These are phyloP conservation scores for Amoeboaphelidium protococcarum DNA, from an alignment of 371 early-diverging fungal species.

Conservation along the genomic window DNA sequence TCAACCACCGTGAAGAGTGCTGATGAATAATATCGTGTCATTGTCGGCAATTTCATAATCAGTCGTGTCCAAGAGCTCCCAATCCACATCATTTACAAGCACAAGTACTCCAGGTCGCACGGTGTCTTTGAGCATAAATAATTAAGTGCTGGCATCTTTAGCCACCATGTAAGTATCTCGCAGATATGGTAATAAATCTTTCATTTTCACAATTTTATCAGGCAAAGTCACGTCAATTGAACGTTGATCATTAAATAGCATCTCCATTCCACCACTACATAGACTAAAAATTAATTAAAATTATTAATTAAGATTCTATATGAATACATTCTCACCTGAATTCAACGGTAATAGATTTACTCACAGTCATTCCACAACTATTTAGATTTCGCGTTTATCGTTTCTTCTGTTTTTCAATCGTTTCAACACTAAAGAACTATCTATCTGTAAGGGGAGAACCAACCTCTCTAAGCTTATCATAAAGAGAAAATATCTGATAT, in stretches of 20 bases:
- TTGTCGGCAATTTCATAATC: slow-evolving; percentile 43
- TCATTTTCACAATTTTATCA: slow-evolving; percentile 23
- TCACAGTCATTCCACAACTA: no score
- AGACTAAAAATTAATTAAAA: no score
- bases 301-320: no score
- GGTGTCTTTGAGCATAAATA: slow-evolving; percentile 55
- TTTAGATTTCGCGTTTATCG: no score
- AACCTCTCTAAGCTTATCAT: no score
- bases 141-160: slow-evolving; percentile 47
- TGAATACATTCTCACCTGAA: no score
- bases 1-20: slow-evolving; percentile 81
- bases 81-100: slow-evolving; percentile 76
- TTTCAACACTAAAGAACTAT: no score
- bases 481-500: no score
- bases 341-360: no score
- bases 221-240: slow-evolving; percentile 26
- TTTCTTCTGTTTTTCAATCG: no score
- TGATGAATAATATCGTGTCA: slow-evolving; percentile 73
- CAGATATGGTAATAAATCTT: slow-evolving; percentile 41
- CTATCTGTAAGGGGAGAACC: no score
- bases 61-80: slow-evolving; percentile 78
- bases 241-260: slow-evolving; percentile 50
- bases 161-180: slow-evolving; percentile 40
- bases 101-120: slow-evolving; percentile 91
- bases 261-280: slow-evolving; percentile 70